These are phyloP conservation scores for Fusarium coffeatum DNA, from an alignment of 2,329 filamentous ascomycete genomes.

Conservation along the genomic window DNA sequence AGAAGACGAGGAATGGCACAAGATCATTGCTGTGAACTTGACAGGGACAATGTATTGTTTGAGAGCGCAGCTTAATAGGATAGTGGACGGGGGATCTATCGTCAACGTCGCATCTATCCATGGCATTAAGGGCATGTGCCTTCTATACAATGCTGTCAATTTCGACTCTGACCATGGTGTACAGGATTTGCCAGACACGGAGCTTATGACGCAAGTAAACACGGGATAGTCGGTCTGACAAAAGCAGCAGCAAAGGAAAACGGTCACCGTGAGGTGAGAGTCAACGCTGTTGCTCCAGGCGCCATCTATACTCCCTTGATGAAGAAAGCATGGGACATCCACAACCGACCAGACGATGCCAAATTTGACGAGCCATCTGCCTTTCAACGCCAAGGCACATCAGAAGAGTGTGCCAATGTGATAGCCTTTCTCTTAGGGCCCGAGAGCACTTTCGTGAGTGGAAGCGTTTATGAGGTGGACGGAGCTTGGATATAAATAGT, in stretches of 20 bases:
- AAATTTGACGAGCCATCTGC: conserved; percentile 57
- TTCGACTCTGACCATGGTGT: conserved; percentile 26
- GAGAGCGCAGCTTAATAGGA: conserved; percentile 57
- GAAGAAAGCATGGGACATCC: conserved; percentile 56
- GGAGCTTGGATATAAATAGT: conserved; percentile 55
- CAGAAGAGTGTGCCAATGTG: conserved; percentile 52
- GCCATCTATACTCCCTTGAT: conserved; percentile 63
- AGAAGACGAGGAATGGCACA: conserved; percentile 62
- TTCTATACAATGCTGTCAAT: background rate
- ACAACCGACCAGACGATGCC: conserved; percentile 51
- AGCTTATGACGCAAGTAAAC: conserved; percentile 56
- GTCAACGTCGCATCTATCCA: conserved; percentile 66
- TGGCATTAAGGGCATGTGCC: conserved; percentile 56
- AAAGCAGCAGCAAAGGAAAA: conserved; percentile 54
- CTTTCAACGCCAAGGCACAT: conserved; percentile 58
- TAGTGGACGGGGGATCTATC: conserved; percentile 63
- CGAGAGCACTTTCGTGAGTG: conserved; percentile 53
- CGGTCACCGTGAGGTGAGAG: conserved; percentile 57
- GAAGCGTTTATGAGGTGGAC: conserved; percentile 58
- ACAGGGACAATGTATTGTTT: conserved; percentile 65
- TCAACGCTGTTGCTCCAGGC: conserved; percentile 62
- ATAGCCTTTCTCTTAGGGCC: conserved; percentile 52
- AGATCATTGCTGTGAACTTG: conserved; percentile 61
- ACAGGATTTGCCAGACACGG: conserved; percentile 51
- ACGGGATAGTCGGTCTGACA: conserved; percentile 54